phyloP scores from a whole-genome alignment of 257 asterid species.

The Fraxinus cuspidata region DNA sequence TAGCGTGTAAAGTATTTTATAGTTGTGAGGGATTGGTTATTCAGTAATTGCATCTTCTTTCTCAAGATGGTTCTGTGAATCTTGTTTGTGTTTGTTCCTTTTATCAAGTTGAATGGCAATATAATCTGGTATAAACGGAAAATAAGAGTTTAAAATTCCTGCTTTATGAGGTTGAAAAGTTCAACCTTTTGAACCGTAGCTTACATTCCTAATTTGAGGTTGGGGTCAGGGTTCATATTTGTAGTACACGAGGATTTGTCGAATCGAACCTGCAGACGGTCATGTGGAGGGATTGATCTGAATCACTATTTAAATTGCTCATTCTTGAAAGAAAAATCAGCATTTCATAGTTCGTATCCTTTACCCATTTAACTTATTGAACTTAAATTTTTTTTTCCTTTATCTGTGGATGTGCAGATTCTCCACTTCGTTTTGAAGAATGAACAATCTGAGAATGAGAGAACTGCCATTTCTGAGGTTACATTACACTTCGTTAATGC shows the following conservation, averaged over 20 bases:
- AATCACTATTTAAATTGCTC: too few species aligned
- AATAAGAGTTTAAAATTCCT: too few species aligned
- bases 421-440: constrained; percentile 65
- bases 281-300: too few species aligned
- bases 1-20: too few species aligned
- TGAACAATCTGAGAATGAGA: constrained; percentile 50
- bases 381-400: neutral
- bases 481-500: neutral
- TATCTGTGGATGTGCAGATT: constrained; percentile 54
- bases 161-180: too few species aligned
- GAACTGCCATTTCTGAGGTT: constrained; percentile 68
- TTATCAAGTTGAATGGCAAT: neutral
- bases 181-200: too few species aligned
- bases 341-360: neutral
- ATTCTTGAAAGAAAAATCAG: neutral
- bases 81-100: neutral
- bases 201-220: neutral
- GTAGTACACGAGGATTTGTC: neutral
- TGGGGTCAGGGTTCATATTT: neutral
- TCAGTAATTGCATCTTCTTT: too few species aligned
- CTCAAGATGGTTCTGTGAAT: too few species aligned
- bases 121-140: too few species aligned
- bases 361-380: neutral
- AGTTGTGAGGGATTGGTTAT: too few species aligned
- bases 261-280: too few species aligned